Conservation (phyloP, 169 alveolate species). For the Pseudocohnilembus persalinus region DNA sequence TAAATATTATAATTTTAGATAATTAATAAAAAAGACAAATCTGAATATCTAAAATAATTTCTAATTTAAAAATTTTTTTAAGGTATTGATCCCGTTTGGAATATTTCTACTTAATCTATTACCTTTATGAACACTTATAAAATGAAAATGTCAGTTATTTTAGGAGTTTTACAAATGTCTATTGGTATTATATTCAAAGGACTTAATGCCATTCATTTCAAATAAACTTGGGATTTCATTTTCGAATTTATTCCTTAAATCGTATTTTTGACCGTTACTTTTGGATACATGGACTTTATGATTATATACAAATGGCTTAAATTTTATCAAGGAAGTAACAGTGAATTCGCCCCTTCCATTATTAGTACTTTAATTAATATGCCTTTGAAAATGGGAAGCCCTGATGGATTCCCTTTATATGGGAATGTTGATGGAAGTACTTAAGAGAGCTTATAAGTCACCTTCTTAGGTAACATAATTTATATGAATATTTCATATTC, state of each 20-base stretch:
- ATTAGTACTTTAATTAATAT: conserved; percentile 95
- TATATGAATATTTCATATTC: not conserved
- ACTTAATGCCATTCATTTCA: conserved; percentile 91
- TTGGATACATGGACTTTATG: conserved; percentile 96
- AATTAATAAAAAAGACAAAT: not conserved
- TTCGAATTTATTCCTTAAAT: conserved; percentile 98
- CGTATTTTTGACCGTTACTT: conserved; percentile 90
- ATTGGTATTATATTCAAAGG: conserved; percentile 95
- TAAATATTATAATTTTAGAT: not conserved
- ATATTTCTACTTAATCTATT: conserved; percentile 93
- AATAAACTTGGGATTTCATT: conserved; percentile 89
- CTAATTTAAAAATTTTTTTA: too few relatives aligned
- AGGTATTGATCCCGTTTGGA: conserved; percentile 99
- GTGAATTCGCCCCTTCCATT: conserved; percentile 91
- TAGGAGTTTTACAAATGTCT: conserved; percentile 93
- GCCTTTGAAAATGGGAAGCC: conserved; percentile 80
- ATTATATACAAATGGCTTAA: conserved; percentile 94
- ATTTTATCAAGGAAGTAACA: conserved; percentile 47
- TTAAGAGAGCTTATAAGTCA: conserved; percentile 77
- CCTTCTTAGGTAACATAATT: conserved; percentile 53
- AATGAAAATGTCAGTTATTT: conserved; percentile 98
- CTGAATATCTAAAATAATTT: too few relatives aligned
- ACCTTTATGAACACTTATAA: conserved; percentile 95
- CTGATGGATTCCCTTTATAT: conserved; percentile 57
- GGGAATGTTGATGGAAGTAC: conserved; percentile 57